Percentiles rank a stretch among this genome's conserved stretches.
Conservation (phyloP, 768 basidiomycete species). For the Suillus occidentalis region DNA sequence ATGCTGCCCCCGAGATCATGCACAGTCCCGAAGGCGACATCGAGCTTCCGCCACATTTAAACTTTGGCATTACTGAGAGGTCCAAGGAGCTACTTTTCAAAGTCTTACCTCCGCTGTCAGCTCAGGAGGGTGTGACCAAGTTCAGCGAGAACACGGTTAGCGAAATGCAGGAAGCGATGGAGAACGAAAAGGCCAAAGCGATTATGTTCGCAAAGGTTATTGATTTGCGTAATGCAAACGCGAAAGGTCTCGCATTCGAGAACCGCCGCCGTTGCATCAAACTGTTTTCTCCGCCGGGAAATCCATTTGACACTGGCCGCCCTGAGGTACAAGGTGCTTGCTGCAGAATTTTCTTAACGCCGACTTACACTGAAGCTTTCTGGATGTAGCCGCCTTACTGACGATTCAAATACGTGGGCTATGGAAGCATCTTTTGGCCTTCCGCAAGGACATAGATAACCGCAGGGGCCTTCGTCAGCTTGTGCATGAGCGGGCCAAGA, state of each 20-base stretch:
- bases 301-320: slow-evolving; percentile 74
- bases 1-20: slow-evolving; percentile 25
- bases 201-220: slow-evolving; percentile 64
- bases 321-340: slow-evolving; percentile 87
- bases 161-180: slow-evolving; percentile 25
- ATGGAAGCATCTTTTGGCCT: slow-evolving; percentile 68
- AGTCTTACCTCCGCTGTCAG: slow-evolving; percentile 57
- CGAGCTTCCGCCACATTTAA: slow-evolving; percentile 50
- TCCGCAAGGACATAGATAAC: slow-evolving; percentile 75
- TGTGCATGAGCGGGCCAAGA: slow-evolving; percentile 79
- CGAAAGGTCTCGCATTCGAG: slow-evolving; percentile 82
- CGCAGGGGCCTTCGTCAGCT: slow-evolving; percentile 73
- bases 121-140: slow-evolving; percentile 28
- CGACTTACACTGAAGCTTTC: slow-evolving; percentile 5
- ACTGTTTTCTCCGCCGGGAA: slow-evolving; percentile 72
- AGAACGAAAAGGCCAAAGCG: slow-evolving; percentile 45
- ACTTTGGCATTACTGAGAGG: slow-evolving; percentile 59
- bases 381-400: slow-evolving; percentile 70
- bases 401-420: slow-evolving; percentile 85
- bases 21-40: slow-evolving; percentile 39
- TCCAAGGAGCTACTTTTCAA: slow-evolving; percentile 68
- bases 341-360: slow-evolving; percentile 7
- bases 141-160: slow-evolving; percentile 21
- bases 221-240: slow-evolving; percentile 87
- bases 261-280: slow-evolving; percentile 78